These are phyloP conservation scores for Cornus florida DNA, from an alignment of 148 eudicot genomes.

Conservation along the genomic window DNA sequence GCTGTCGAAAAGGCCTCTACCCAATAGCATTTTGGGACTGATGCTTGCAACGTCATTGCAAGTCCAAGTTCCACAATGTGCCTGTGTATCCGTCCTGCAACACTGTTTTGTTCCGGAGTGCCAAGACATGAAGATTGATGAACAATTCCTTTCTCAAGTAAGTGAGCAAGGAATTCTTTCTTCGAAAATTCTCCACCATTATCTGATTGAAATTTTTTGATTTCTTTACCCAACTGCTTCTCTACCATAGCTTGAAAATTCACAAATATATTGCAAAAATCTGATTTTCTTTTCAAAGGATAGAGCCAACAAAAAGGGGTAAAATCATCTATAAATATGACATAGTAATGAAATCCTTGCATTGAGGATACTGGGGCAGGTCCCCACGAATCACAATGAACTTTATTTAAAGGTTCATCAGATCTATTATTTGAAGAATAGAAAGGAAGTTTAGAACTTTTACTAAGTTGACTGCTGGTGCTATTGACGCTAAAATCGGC, in stretches of 20 bases:
- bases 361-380: constrained; percentile 4
- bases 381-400: not conserved
- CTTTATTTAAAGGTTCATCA: not conserved
- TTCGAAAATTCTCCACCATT: too few species aligned
- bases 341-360: not conserved
- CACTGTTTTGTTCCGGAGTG: too few species aligned
- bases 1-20: too few species aligned
- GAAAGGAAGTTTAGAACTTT: not conserved
- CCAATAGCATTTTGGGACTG: too few species aligned
- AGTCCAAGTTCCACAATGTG: too few species aligned
- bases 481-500: too few species aligned
- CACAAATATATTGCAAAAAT: not conserved
- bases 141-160: too few species aligned
- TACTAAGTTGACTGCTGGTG: not conserved
- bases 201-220: too few species aligned
- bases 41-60: too few species aligned
- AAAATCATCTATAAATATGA: not conserved
- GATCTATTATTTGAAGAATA: not conserved
- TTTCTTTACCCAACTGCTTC: not conserved
- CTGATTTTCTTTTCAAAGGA: not conserved
- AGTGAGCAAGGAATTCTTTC: too few species aligned
- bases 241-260: not conserved
- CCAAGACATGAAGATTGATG: too few species aligned
- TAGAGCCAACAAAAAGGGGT: not conserved
- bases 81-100: too few species aligned